A percentile compares a stretch with the other conserved stretches of the same genome.
phyloP scores from a whole-genome alignment of 805 yeast species.

The Teunomyces atbi region DNA sequence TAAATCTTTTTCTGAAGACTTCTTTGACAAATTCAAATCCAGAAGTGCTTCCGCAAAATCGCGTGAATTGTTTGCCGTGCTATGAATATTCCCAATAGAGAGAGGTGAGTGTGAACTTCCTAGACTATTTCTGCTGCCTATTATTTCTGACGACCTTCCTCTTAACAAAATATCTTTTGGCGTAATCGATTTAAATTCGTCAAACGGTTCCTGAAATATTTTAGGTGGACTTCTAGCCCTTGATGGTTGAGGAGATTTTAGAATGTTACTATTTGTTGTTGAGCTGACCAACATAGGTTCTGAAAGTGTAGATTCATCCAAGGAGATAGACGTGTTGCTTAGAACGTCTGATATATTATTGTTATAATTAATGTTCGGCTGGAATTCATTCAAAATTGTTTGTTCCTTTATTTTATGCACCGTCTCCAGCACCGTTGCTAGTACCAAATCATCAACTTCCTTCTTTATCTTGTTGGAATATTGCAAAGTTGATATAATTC shows the following conservation, averaged over 20 bases:
- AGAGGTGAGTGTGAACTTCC: slow-evolving; percentile 19
- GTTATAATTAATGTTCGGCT: slow-evolving; percentile 4
- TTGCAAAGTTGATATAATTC: slow-evolving; percentile 71
- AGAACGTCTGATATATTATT: slow-evolving; percentile 4
- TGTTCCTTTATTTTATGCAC: slow-evolving; percentile 51
- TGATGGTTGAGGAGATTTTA: slow-evolving; percentile 37
- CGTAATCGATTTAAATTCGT: slow-evolving; percentile 31
- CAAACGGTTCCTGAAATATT: slow-evolving; percentile 16
- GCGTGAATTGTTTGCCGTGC: slow-evolving; percentile 16
- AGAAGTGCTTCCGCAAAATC: slow-evolving; percentile 26
- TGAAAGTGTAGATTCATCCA: slow-evolving; percentile 2
- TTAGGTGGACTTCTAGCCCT: slow-evolving; percentile 28
- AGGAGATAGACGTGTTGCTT: background rate
- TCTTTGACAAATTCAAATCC: slow-evolving; percentile 26
- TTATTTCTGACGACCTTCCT: slow-evolving; percentile 16
- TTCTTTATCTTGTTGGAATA: slow-evolving; percentile 73
- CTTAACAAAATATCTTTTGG: slow-evolving; percentile 44
- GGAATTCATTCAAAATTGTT: slow-evolving; percentile 16
- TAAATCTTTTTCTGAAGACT: slow-evolving; percentile 16
- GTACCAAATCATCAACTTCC: slow-evolving; percentile 72
- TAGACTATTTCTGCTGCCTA: slow-evolving; percentile 8
- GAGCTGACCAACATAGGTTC: slow-evolving; percentile 5
- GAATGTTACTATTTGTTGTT: background rate
- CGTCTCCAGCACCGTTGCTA: slow-evolving; percentile 61
- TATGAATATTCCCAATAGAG: slow-evolving; percentile 6